Evolutionary conservation across 345 rosid species (phyloP).

Genomic region (Angophora floribunda): DNA sequence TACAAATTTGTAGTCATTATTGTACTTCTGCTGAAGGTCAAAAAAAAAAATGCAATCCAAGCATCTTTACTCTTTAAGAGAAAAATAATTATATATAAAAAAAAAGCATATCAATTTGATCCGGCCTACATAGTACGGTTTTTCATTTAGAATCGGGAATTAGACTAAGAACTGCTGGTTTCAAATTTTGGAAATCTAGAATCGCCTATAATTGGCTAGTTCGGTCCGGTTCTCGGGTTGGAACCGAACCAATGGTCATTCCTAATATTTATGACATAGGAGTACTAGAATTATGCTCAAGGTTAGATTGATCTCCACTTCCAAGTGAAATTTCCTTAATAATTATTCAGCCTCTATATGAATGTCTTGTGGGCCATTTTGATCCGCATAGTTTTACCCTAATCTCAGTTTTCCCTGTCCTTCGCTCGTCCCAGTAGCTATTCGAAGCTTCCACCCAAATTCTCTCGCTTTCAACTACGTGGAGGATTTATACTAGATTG

Average conservation of each 20-base stretch:
- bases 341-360: neutral
- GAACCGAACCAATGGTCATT: neutral
- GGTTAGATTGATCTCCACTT: neutral
- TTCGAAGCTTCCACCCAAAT: neutral
- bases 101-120: no score
- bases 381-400: neutral
- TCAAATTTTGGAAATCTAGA: neutral
- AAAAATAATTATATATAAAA: no score
- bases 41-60: no score
- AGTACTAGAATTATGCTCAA: neutral
- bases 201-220: no score
- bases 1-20: no score
- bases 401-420: neutral
- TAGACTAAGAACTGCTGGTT: accelerated
- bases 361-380: neutral
- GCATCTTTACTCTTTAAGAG: no score
- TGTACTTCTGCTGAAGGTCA: no score
- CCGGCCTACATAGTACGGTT: no score
- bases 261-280: neutral
- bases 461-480: neutral
- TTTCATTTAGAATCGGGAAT: neutral
- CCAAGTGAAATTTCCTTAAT: neutral
- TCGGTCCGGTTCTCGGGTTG: no score
- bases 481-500: neutral
- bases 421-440: neutral